Evolutionary conservation across 257 asterid species (phyloP), one percentile per base, ranked within the genome.

Genomic region (Scutellaria baicalensis): DNA sequence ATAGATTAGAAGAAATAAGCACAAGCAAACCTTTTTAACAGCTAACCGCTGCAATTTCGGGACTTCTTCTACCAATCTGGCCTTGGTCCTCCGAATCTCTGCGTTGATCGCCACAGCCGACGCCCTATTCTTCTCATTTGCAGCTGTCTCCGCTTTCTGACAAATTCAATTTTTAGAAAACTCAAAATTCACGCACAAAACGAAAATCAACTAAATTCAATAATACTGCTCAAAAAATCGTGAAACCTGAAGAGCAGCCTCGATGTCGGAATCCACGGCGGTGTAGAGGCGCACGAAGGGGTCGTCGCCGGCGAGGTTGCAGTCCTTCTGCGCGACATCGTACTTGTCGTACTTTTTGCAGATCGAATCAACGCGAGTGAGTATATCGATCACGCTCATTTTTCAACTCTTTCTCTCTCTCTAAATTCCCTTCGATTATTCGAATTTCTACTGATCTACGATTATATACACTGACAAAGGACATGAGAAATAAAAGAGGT

Each of bases 331-430:
- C 40, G 86, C 84, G 78, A 94, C 74, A 69, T 94, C 97, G 84
- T 94, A 91, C 54, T 84, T 94, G 82, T 94, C 99, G 79, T 94
- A 91, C 74, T 88, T 94, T 79, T 89, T 85, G 83, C 97, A 94
- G 89, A 94, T 94, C 89, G 97, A 40, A 47, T 94, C 99, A 6
- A 94, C 97, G 21, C 99, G 92, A 50, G 99, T 94, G 54, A 94
- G 73, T 16, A 94, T 64, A 74, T 94, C 97, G 81, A 94, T 94
- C 68, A 94, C 99, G 52, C 93, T 94, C 97, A 94, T 94, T 9
- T 58, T 80, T 45, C 31, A n/a, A 16, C 65, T 12, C 58, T 40
- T 20, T 47, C 0, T 58, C 13, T 58, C 13, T 8, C 17, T 18
- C 57, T 2, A 44, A 49, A 49, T 50, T 42, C 48, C 20, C 11